Evolutionary conservation across 2,329 filamentous ascomycete species (phyloP), one percentile per base, ranked within the genome.

Genomic region (Fusarium chlamydosporum): DNA sequence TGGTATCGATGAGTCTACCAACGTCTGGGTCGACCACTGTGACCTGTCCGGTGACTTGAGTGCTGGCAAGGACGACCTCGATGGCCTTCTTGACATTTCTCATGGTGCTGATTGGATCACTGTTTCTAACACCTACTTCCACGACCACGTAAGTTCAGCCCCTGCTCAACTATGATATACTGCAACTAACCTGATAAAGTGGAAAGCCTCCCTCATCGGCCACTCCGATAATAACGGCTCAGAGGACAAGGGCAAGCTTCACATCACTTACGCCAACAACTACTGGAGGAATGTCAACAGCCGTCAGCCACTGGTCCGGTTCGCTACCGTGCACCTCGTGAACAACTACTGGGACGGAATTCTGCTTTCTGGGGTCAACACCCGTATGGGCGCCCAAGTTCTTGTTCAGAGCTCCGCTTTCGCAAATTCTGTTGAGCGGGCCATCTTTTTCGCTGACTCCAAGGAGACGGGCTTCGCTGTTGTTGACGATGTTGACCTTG

Each of bases 1-100:
- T 65, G 85, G 84, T 59, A 85, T 90, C 45, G 84, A 89, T 73
- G 75, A 75, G 16, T 83, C 84, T 23, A 85, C 77, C 54, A 88
- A 89, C 59, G 81, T 88, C 62, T 92, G 89, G 89, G 80, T 92
- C 43, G 89, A 92, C 77, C 89, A 91, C 79, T 83, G 84, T 73
- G 89, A 92, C 64, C 82, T 92, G 2, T 88, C 85, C 3, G 87
- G 86, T n/a, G 85, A 91, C 76, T 72, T 77, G 37, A 81, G 84
- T 71, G 80, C 85, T 71, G 87, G 84, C 29, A 92, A 92, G 80
- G 88, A 92, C 79, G 89, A 87, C 76, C 91, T 91, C 73, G 90
- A 92, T 60, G 89, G 90, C 20, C 84, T 91, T 4, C 78, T 89
- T 41, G 90, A 92, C 67, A 80, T 84, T 45, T 89, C 86, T 33